phyloP scores from a whole-genome alignment of 108 stramenopile genomes.

The Skeletonema menzelii region DNA sequence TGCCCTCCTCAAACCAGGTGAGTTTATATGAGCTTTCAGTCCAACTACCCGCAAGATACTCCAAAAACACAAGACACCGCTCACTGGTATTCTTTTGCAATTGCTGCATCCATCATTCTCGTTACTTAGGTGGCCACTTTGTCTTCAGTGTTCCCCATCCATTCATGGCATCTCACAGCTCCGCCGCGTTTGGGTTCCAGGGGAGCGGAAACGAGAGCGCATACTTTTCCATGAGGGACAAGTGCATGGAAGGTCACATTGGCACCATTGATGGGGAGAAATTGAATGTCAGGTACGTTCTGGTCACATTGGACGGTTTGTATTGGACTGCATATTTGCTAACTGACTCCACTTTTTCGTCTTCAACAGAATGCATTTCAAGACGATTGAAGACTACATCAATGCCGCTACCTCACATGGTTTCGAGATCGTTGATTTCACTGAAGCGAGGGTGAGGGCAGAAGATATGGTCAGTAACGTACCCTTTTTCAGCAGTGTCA shows the following conservation, averaged over 20 bases:
- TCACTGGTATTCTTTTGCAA: no score
- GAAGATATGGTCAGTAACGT: background rate
- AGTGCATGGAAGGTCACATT: background rate
- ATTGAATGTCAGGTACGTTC: background rate
- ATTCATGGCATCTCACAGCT: background rate
- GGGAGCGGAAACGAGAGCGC: background rate
- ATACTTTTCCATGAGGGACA: slow-evolving; percentile 2
- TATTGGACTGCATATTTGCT: no score
- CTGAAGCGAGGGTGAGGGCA: background rate
- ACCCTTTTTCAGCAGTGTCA: slow-evolving; percentile 1
- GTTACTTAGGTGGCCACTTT: slow-evolving; percentile 2
- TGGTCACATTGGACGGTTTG: no score
- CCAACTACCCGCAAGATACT: no score
- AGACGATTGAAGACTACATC: background rate
- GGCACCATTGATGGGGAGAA: background rate
- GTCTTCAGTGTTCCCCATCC: slow-evolving; percentile 15
- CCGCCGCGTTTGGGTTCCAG: background rate
- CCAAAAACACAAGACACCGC: no score
- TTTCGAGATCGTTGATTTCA: background rate
- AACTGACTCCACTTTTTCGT: no score
- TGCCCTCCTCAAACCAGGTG: no score
- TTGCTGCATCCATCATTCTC: background rate
- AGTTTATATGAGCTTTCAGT: background rate
- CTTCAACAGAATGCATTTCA: background rate
- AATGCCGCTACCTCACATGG: background rate